A percentile compares a stretch with the other conserved stretches of the same genome.
Evolutionary conservation across 2,329 filamentous ascomycete species (phyloP).

Genomic region (Beauveria bassiana): DNA sequence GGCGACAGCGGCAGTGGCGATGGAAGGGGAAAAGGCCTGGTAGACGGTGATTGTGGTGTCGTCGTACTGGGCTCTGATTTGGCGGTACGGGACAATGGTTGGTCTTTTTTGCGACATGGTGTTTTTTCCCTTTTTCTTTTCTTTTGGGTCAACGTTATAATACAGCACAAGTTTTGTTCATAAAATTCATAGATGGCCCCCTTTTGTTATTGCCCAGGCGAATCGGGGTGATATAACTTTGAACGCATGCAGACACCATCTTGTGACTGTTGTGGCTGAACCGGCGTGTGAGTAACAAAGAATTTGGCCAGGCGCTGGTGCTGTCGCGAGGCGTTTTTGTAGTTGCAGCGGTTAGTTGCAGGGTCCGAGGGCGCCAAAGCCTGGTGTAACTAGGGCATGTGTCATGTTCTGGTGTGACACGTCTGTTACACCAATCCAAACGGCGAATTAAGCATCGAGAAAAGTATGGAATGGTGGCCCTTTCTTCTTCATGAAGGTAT

Average conservation of each 20-base stretch:
- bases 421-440: too few species aligned
- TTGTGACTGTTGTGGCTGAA: constrained; percentile 3
- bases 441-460: too few species aligned
- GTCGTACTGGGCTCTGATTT: constrained; percentile 46
- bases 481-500: too few species aligned
- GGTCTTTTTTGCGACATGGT: background rate
- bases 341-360: too few species aligned
- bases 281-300: background rate
- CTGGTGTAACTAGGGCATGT: too few species aligned
- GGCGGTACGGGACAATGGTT: constrained; percentile 28
- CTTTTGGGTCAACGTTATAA: too few species aligned
- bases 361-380: too few species aligned
- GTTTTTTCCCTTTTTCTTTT: background rate
- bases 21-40: constrained; percentile 49
- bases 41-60: constrained; percentile 50
- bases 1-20: constrained; percentile 44
- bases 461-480: too few species aligned
- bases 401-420: too few species aligned
- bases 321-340: background rate
- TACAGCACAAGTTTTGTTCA: too few species aligned
- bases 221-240: background rate
- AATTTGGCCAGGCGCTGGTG: background rate
- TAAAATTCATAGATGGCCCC: too few species aligned
- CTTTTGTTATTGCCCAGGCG: background rate
- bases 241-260: background rate